Evolutionary conservation across 139 green algal genomes (phyloP).

Genomic region (Chlamydomonas schloesseri): DNA sequence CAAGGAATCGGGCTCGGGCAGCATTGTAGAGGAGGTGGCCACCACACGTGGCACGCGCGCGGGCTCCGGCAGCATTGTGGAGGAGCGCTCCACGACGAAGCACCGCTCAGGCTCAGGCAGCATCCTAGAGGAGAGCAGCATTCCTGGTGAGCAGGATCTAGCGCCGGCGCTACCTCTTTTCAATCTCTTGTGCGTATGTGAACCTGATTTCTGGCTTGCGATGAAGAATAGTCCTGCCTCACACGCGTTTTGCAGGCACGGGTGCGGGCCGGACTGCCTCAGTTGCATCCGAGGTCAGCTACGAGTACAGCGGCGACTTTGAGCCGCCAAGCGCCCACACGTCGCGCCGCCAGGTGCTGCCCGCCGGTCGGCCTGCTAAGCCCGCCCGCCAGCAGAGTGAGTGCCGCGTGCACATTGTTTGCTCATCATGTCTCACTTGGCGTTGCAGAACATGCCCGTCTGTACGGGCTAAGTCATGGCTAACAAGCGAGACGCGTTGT

Average conservation of each 20-base stretch:
- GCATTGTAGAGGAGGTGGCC: conserved; percentile 3
- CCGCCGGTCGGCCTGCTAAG: background rate
- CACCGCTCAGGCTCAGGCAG: background rate
- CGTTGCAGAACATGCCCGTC: too few relatives aligned
- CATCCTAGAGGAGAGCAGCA: background rate
- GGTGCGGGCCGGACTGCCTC: background rate
- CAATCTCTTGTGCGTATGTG: too few relatives aligned
- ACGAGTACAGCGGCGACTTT: conserved; percentile 34
- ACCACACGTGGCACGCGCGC: background rate
- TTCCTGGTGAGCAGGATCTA: background rate
- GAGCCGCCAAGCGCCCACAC: background rate
- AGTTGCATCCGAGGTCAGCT: background rate
- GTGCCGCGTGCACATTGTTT: too few relatives aligned
- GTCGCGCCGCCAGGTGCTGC: background rate
- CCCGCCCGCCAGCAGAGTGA: conserved; percentile 2
- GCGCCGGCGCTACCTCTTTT: too few relatives aligned
- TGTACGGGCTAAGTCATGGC: too few relatives aligned
- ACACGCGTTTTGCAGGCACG: background rate
- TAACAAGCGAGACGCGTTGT: too few relatives aligned
- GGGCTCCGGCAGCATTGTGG: background rate
- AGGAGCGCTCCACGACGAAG: background rate
- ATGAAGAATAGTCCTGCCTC: too few relatives aligned
- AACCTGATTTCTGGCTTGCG: too few relatives aligned
- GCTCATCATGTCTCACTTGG: too few relatives aligned
- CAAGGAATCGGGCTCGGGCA: background rate